These are phyloP conservation scores for Saccharomycodes ludwigii DNA, from an alignment of 805 yeast genomes.

Conservation along the genomic window DNA sequence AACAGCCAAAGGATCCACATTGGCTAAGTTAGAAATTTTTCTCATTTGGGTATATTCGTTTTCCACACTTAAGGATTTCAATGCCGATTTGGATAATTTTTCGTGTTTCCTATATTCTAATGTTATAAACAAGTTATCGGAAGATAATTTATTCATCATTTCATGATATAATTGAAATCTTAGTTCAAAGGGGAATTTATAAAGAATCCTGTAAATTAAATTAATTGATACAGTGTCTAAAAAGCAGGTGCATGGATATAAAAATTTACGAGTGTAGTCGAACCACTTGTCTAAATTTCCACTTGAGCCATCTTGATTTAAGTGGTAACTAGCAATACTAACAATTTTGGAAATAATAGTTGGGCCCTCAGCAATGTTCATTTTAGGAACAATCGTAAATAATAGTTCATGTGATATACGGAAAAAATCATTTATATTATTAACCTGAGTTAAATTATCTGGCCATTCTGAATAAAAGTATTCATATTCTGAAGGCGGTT, in stretches of 20 bases:
- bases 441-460: slow-evolving; percentile 26
- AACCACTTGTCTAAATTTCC: slow-evolving; percentile 37
- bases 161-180: slow-evolving; percentile 79
- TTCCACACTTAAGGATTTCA: slow-evolving; percentile 74
- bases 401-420: slow-evolving; percentile 36
- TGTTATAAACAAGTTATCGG: slow-evolving; percentile 42
- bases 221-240: slow-evolving; percentile 47
- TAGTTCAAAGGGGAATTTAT: slow-evolving; percentile 41
- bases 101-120: slow-evolving; percentile 55
- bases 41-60: slow-evolving; percentile 65
- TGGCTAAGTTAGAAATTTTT: slow-evolving; percentile 56
- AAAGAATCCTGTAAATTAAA: slow-evolving; percentile 44
- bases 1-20: slow-evolving; percentile 69
- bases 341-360: slow-evolving; percentile 44
- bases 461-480: slow-evolving; percentile 44
- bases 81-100: slow-evolving; percentile 61
- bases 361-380: slow-evolving; percentile 31
- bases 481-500: slow-evolving; percentile 6
- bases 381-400: slow-evolving; percentile 40
- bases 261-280: slow-evolving; percentile 46
- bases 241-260: slow-evolving; percentile 50
- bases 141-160: slow-evolving; percentile 43
- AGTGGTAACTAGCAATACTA: slow-evolving; percentile 38
- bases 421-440: slow-evolving; percentile 32
- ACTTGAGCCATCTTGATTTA: slow-evolving; percentile 16